Evolutionary conservation across 169 alveolate genomes (phyloP), one percentile per base, ranked within the genome.

Genomic region (Ichthyophthirius multifiliis): DNA sequence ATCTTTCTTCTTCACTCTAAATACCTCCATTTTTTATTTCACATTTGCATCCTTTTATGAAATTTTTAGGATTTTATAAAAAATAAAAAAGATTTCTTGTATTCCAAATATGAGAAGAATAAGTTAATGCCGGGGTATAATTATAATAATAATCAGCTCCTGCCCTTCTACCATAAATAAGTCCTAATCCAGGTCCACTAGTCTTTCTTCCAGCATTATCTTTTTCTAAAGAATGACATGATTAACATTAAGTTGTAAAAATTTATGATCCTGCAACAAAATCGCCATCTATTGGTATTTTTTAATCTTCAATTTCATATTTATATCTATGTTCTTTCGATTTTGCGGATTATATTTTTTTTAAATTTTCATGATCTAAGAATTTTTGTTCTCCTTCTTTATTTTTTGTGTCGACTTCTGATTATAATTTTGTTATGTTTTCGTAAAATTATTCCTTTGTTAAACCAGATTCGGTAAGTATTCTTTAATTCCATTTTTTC

Each of bases 281-380:
- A 62, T 67, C 77, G n/a, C 77, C 77, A 39, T 67, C 77, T 4
- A 67, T 37, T 7, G 77, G 77, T n/a, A 67, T 67, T 34, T 67
- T 41, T 30, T 67, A 37, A n/a, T 35, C 75, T 6, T 18, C 20
- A 18, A n/a, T 44, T 4, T 37, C 55, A n/a, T 44, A 47, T 41
- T 67, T 67, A 18, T 18, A 34, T 41, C 35, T 4, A 67, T 67
- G 62, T 20, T 67, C 77, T n/a, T 39, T 34, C 18, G 77, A 35
- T 67, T 39, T 67, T 4, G 62, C 77, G 9, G 16, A 18, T 67
- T 37, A 37, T 6, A 18, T 67, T 37, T 67, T 41, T 39, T 37
- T 37, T 0, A 67, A 5, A 20, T 37, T 44, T n/a, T 37, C n/a
- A 18, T 32, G 20, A 31, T 34, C 39, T 35, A 37, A 32, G 46